Evolutionary conservation across 2,329 filamentous ascomycete species (phyloP).

Genomic region (Aspergillus sp.): DNA sequence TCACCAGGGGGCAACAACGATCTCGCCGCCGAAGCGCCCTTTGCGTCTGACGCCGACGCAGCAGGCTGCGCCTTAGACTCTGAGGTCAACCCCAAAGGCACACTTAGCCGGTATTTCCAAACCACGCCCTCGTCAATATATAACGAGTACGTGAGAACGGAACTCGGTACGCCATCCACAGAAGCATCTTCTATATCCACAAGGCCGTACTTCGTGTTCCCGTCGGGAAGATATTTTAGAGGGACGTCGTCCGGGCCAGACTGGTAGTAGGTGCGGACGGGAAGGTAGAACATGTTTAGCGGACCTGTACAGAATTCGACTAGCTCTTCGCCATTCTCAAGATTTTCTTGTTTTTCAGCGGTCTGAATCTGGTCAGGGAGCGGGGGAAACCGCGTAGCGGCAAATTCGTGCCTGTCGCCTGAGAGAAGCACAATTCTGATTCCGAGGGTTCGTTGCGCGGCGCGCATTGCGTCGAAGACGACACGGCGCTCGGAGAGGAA

Average conservation of each 20-base stretch:
- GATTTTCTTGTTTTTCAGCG: slow-evolving; percentile 15
- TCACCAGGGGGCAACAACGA: background rate
- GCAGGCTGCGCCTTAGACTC: background rate
- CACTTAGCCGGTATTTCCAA: slow-evolving; percentile 60
- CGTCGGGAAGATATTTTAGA: slow-evolving; percentile 78
- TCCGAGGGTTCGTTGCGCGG: slow-evolving; percentile 67
- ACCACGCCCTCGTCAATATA: slow-evolving; percentile 77
- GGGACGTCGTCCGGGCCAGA: slow-evolving; percentile 77
- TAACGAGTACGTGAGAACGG: slow-evolving; percentile 74
- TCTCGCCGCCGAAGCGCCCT: background rate
- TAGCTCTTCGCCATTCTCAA: slow-evolving; percentile 44
- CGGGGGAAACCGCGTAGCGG: slow-evolving; percentile 72
- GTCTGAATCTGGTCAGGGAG: slow-evolving; percentile 23
- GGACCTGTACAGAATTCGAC: slow-evolving; percentile 93
- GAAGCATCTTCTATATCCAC: slow-evolving; percentile 68
- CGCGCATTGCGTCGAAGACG: slow-evolving; percentile 91
- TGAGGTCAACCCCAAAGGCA: slow-evolving; percentile 28
- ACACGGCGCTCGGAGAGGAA: slow-evolving; percentile 76
- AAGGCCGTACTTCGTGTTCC: slow-evolving; percentile 84
- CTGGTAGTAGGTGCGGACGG: slow-evolving; percentile 78
- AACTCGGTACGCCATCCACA: slow-evolving; percentile 37
- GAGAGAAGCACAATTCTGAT: slow-evolving; percentile 80
- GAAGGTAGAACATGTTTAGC: slow-evolving; percentile 90
- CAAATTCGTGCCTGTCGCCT: slow-evolving; percentile 96
- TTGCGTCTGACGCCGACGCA: background rate